Evolutionary conservation across 2,329 filamentous ascomycete species (phyloP).

Genomic region (Calonectria crousiana): DNA sequence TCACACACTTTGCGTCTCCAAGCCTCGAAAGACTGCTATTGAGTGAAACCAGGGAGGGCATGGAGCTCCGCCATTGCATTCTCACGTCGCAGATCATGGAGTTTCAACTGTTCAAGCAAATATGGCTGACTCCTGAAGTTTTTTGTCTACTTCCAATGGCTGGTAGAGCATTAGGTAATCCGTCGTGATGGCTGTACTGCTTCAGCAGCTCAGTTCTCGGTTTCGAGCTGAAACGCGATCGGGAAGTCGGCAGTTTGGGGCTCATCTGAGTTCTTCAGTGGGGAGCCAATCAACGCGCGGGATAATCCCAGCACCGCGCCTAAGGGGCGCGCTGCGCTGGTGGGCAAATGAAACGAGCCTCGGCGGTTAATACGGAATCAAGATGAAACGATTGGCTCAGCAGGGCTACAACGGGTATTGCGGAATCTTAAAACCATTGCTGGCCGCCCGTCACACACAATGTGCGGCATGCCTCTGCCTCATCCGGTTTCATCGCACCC

Average conservation of each 20-base stretch:
- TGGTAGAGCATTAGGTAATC: background rate
- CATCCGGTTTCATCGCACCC: background rate
- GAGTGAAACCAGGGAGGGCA: conserved; percentile 2
- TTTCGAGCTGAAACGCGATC: conserved; percentile 1
- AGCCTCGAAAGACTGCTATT: background rate
- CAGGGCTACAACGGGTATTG: background rate
- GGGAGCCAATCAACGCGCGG: background rate
- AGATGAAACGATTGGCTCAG: background rate
- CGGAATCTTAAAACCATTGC: background rate
- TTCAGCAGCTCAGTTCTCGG: background rate
- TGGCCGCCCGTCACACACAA: background rate
- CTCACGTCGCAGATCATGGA: conserved; percentile 1
- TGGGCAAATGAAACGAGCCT: background rate
- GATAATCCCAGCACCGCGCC: background rate
- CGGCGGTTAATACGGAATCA: background rate
- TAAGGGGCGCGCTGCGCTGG: background rate
- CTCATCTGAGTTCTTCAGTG: background rate
- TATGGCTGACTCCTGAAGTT: background rate
- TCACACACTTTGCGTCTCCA: conserved; percentile 45
- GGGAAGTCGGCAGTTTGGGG: conserved; percentile 9
- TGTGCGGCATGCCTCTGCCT: background rate
- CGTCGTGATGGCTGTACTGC: background rate
- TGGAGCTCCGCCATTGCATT: background rate
- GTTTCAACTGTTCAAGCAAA: conserved; percentile 8
- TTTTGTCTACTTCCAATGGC: background rate